These are phyloP conservation scores for Cymodocea nodosa DNA, from an alignment of 116 monocot genomes.

Conservation along the genomic window DNA sequence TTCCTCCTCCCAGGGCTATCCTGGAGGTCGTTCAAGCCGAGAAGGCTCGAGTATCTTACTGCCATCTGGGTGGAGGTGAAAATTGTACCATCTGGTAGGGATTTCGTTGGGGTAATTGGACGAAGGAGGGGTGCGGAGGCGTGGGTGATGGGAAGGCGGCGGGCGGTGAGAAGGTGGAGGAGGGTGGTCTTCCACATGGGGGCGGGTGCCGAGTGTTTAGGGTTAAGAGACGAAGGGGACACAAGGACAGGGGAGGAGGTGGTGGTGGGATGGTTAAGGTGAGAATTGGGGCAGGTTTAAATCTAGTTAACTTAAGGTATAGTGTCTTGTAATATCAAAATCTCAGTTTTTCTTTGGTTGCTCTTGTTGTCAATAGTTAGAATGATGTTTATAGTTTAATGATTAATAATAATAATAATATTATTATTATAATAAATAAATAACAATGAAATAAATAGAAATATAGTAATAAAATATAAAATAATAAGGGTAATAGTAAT, in stretches of 20 bases:
- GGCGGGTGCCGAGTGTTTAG: not conserved
- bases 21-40: constrained; percentile 74
- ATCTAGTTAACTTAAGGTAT: too few species aligned
- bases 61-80: not conserved
- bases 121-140: not conserved
- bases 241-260: too few species aligned
- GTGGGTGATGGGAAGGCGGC: not conserved
- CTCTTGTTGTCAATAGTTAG: too few species aligned
- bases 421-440: too few species aligned
- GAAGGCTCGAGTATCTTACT: constrained; percentile 22
- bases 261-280: not conserved
- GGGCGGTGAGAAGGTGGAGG: not conserved
- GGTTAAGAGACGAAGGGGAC: not conserved
- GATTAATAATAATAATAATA: too few species aligned
- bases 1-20: constrained; percentile 66
- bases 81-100: not conserved
- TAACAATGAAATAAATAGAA: too few species aligned
- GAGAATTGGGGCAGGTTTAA: not conserved
- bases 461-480: too few species aligned
- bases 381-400: too few species aligned
- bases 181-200: constrained; percentile 1
- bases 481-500: too few species aligned
- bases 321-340: too few species aligned
- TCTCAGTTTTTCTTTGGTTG: too few species aligned
- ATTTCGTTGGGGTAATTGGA: not conserved